Conservation (phyloP, 805 yeast species). For the Cyberlindnera xylosilytica region DNA sequence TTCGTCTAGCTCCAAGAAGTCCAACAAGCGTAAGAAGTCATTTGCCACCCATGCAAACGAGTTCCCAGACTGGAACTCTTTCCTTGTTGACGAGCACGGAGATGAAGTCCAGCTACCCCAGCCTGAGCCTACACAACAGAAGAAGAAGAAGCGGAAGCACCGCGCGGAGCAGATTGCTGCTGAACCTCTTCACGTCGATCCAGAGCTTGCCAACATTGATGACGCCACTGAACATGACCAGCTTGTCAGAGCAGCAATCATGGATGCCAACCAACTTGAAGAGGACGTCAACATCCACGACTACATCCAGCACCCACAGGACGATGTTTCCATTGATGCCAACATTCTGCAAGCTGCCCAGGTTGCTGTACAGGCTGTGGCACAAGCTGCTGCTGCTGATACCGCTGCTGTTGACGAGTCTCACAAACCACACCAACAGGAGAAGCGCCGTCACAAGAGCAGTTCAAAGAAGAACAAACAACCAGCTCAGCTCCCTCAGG, state of each 20-base stretch:
- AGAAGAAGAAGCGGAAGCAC: conserved; percentile 13
- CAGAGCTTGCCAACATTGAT: conserved; percentile 52
- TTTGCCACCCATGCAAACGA: conserved; percentile 22
- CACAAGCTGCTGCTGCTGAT: conserved; percentile 19
- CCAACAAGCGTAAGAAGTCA: conserved; percentile 21
- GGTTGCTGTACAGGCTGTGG: conserved; percentile 23
- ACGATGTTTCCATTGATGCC: conserved; percentile 17
- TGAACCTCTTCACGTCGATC: conserved; percentile 42
- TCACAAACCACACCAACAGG: conserved; percentile 2
- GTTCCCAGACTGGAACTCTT: conserved; percentile 29
- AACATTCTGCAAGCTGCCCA: conserved; percentile 28
- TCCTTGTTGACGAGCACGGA: conserved; percentile 25
- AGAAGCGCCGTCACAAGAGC: conserved; percentile 4
- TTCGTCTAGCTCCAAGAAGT: background rate
- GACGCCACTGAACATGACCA: conserved; percentile 53
- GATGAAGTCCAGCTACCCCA: conserved; percentile 12
- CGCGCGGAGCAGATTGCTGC: conserved; percentile 1
- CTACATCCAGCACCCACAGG: conserved; percentile 27
- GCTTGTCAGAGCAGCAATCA: conserved; percentile 65
- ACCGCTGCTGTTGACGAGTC: conserved; percentile 21
- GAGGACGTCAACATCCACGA: conserved; percentile 36
- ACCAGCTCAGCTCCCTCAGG: background rate
- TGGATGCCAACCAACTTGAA: conserved; percentile 64
- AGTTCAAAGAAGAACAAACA: conserved; percentile 4
- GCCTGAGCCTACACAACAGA: conserved; percentile 1